Evolutionary conservation across 345 rosid species (phyloP).

Genomic region (Heritiera littoralis): DNA sequence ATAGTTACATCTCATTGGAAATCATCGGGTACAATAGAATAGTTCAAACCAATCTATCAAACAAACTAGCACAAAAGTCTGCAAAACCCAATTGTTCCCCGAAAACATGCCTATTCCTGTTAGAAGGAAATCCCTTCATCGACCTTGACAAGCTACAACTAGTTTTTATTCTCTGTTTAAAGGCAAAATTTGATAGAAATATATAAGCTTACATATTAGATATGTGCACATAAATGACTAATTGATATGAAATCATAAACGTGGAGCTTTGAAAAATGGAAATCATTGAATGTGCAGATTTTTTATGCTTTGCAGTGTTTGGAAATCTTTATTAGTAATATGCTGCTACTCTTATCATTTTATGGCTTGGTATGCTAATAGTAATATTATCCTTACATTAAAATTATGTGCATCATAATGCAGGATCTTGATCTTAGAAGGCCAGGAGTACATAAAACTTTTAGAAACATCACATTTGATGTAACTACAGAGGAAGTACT

Average conservation of each 20-base stretch:
- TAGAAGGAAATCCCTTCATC: background rate
- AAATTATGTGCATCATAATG: slow-evolving; percentile 9
- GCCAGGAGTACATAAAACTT: slow-evolving; percentile 38
- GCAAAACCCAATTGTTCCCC: background rate
- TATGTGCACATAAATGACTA: background rate
- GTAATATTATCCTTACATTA: background rate
- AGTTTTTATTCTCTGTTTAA: background rate
- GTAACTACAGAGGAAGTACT: slow-evolving; percentile 66
- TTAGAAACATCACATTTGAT: slow-evolving; percentile 38
- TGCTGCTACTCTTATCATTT: background rate
- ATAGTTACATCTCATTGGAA: background rate
- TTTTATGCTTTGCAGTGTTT: background rate
- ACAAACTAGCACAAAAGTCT: background rate
- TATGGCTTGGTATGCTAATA: background rate
- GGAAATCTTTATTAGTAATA: background rate
- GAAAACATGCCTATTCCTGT: background rate
- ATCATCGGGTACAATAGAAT: background rate
- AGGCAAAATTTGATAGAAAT: background rate
- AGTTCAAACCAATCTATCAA: background rate
- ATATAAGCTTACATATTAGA: background rate
- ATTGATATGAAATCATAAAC: background rate
- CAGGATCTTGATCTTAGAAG: slow-evolving; percentile 63
- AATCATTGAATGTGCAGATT: background rate
- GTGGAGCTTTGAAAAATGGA: background rate
- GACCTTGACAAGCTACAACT: background rate